Percentiles rank a stretch among this genome's conserved stretches.
Conservation (phyloP, 2,329 filamentous ascomycete genomes). For the Penicillium sp. region DNA sequence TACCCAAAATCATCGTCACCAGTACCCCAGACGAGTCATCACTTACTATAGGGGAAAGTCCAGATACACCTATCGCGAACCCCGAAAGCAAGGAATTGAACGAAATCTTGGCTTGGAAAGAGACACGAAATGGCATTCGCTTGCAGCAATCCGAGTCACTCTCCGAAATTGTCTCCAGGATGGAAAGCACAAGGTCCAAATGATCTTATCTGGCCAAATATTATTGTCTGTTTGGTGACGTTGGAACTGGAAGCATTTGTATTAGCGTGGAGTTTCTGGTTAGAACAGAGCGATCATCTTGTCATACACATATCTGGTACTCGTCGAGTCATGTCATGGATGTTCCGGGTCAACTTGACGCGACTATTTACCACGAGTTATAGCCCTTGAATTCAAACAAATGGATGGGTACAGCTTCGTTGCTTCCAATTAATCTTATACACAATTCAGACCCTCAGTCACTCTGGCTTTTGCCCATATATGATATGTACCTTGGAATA, state of each 20-base stretch:
- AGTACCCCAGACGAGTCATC: constrained; percentile 5
- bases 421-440: not conserved
- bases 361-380: not conserved
- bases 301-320: not conserved
- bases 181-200: constrained; percentile 10
- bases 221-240: not conserved
- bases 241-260: too few relatives aligned
- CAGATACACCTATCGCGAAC: not conserved
- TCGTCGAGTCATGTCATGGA: too few relatives aligned
- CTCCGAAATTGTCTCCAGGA: constrained; percentile 15
- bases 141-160: constrained; percentile 15
- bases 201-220: not conserved
- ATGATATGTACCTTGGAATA: constrained; percentile 37
- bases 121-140: constrained; percentile 15
- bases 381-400: not conserved
- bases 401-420: constrained; percentile 2
- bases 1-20: constrained; percentile 18
- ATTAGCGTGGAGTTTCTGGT: not conserved
- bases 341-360: not conserved
- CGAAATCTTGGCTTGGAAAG: constrained; percentile 20
- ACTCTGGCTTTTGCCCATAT: constrained; percentile 32
- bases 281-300: not conserved
- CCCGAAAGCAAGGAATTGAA: constrained; percentile 17
- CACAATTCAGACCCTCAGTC: not conserved
- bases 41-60: not conserved